Percentiles rank a stretch among this genome's conserved stretches.
Evolutionary conservation across 306 rosid genomes (phyloP).

Genomic region (Vicia villosa): DNA sequence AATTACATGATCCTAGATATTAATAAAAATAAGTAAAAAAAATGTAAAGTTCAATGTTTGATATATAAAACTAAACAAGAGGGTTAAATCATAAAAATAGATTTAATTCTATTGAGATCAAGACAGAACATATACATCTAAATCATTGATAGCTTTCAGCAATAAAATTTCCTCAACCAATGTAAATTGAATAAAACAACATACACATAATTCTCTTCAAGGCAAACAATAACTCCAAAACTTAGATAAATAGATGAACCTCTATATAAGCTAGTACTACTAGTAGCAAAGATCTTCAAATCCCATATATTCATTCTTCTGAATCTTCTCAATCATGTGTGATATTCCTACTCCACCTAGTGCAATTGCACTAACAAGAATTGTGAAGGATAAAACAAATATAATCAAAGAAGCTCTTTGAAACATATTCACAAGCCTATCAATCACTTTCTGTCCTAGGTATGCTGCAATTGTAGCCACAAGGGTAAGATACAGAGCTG

Average conservation of each 20-base stretch:
- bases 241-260: background rate
- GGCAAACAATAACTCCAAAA: background rate
- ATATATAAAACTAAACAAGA: no score
- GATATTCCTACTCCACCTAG: conserved; percentile 81
- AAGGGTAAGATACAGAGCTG: conserved; percentile 44
- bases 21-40: no score
- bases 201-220: background rate
- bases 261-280: background rate
- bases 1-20: no score
- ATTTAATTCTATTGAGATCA: no score
- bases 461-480: conserved; percentile 15
- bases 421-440: conserved; percentile 52
- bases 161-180: background rate
- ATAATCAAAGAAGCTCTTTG: conserved; percentile 79
- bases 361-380: conserved; percentile 32
- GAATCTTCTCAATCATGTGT: conserved; percentile 49
- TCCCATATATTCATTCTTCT: conserved; percentile 67
- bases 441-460: conserved; percentile 65
- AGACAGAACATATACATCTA: no score
- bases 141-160: background rate
- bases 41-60: no score
- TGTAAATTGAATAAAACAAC: background rate
- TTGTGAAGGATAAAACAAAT: conserved; percentile 40
- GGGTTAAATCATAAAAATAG: no score
- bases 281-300: conserved; percentile 63